A percentile compares a stretch with the other conserved stretches of the same genome.
Conservation (phyloP, 768 basidiomycete species). For the Lactarius evosmus region DNA sequence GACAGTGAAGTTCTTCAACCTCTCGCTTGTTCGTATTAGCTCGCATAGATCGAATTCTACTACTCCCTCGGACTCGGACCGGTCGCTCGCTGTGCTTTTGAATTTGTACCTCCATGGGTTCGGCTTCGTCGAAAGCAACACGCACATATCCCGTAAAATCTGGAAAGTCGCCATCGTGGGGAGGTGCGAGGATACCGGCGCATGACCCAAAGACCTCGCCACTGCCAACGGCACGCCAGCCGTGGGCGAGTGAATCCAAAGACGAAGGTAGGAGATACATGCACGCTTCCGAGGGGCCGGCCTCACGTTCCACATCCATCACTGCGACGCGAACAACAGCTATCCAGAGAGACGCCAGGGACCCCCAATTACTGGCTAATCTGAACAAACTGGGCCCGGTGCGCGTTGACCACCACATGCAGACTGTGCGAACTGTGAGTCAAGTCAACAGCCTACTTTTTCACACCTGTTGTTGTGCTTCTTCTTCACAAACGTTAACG, state of each 20-base stretch:
- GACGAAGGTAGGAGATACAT: constrained; percentile 11
- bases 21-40: background rate
- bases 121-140: constrained; percentile 14
- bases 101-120: constrained; percentile 8
- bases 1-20: background rate
- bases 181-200: constrained; percentile 7
- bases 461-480: background rate
- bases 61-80: constrained; percentile 5
- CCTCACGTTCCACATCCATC: too few relatives aligned
- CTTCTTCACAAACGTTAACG: background rate
- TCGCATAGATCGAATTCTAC: constrained; percentile 1
- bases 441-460: too few relatives aligned
- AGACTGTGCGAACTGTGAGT: constrained; percentile 47
- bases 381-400: constrained; percentile 65
- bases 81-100: background rate
- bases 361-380: constrained; percentile 69
- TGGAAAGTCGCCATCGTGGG: constrained; percentile 15
- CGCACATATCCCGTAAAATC: background rate
- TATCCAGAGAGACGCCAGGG: constrained; percentile 51
- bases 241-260: constrained; percentile 22
- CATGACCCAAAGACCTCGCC: constrained; percentile 1
- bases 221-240: background rate
- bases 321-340: background rate
- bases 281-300: background rate
- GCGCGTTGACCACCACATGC: constrained; percentile 62